A percentile compares a stretch with the other conserved stretches of the same genome.
Evolutionary conservation across 345 rosid species (phyloP).

Genomic region (Linum usitatissimum): DNA sequence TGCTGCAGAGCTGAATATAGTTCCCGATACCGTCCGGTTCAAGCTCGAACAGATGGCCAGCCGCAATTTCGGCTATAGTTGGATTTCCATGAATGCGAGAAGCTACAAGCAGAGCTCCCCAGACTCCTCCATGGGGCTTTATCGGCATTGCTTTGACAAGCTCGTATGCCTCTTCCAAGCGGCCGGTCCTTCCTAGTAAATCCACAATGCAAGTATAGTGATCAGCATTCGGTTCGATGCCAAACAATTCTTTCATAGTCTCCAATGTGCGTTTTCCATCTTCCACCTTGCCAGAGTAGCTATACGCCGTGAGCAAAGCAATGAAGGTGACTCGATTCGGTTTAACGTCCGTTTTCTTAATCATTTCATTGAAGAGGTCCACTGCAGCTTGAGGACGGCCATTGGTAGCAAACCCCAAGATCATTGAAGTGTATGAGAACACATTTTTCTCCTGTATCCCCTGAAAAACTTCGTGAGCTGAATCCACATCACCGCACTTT

Average conservation of each 20-base stretch:
- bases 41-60: conserved; percentile 46
- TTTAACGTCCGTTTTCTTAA: conserved; percentile 29
- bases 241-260: conserved; percentile 42
- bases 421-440: conserved; percentile 75
- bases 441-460: conserved; percentile 44
- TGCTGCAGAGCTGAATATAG: conserved; percentile 51
- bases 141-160: conserved; percentile 44
- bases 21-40: conserved; percentile 66
- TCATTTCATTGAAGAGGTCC: conserved; percentile 54
- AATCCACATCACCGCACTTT: conserved; percentile 62
- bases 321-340: conserved; percentile 71
- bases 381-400: conserved; percentile 57
- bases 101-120: conserved; percentile 93
- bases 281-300: conserved; percentile 51
- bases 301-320: conserved; percentile 70
- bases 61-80: conserved; percentile 59
- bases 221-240: conserved; percentile 46
- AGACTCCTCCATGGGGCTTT: conserved; percentile 51
- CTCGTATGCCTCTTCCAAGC: conserved; percentile 54
- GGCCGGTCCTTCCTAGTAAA: conserved; percentile 69
- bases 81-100: conserved; percentile 52
- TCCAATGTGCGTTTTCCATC: conserved; percentile 48
- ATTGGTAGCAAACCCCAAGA: conserved; percentile 65
- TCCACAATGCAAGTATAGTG: conserved; percentile 79
- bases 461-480: conserved; percentile 46